Evolutionary conservation across 129 eudicot genomes (phyloP).

Genomic region (Logfia minima): DNA sequence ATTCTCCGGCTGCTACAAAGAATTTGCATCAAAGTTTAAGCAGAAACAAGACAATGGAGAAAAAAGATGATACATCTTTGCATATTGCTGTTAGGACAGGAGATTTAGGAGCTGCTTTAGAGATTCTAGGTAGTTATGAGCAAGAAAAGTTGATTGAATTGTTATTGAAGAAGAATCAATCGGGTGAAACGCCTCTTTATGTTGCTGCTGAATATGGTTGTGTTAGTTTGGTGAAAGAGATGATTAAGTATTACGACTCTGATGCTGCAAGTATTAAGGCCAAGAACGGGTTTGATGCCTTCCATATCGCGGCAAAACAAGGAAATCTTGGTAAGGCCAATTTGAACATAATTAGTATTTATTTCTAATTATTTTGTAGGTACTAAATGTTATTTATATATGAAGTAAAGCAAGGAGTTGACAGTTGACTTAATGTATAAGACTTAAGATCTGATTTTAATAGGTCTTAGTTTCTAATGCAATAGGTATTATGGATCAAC

Average conservation of each 20-base stretch:
- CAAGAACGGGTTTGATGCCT: conserved; percentile 57
- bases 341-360: conserved; percentile 4
- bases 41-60: conserved; percentile 49
- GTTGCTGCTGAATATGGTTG: conserved; percentile 59
- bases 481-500: not conserved
- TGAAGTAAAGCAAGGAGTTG: conserved; percentile 19
- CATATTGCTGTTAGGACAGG: conserved; percentile 63
- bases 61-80: conserved; percentile 55
- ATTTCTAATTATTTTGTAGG: not conserved
- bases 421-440: conserved; percentile 17
- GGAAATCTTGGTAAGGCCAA: conserved; percentile 52
- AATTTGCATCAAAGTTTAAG: conserved; percentile 38
- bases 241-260: conserved; percentile 50
- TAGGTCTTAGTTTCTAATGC: conserved; percentile 4
- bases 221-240: conserved; percentile 45
- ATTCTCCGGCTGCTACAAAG: conserved; percentile 12
- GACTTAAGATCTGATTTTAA: conserved; percentile 3
- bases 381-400: not conserved
- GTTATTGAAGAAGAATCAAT: conserved; percentile 47
- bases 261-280: conserved; percentile 55
- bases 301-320: conserved; percentile 60
- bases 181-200: conserved; percentile 63
- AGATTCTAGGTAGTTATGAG: conserved; percentile 35
- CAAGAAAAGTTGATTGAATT: conserved; percentile 40
- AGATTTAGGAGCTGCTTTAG: conserved; percentile 39